Evolutionary conservation across 352 stramenopile genomes (phyloP).

Genomic region (Saprolegnia parasitica): DNA sequence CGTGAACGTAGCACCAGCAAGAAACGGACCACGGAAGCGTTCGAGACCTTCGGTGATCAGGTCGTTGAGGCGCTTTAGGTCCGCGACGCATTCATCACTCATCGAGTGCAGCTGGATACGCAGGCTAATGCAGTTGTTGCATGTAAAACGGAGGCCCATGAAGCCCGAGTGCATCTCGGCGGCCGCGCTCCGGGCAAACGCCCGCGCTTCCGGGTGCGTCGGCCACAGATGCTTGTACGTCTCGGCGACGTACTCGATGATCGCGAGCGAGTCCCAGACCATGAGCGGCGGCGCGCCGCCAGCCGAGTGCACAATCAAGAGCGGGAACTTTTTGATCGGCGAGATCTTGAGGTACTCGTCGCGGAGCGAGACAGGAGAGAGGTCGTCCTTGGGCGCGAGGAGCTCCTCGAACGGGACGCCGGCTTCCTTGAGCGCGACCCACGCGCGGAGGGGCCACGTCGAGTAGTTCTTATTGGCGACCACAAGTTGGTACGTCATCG

Average conservation of each 20-base stretch:
- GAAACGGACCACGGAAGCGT: not conserved
- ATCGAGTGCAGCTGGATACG: conserved; percentile 10
- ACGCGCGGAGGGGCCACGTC: conserved; percentile 16
- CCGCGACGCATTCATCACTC: not conserved
- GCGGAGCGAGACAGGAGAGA: not conserved
- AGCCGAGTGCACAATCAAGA: not conserved
- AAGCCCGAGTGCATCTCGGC: conserved; percentile 20
- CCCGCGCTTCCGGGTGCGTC: not conserved
- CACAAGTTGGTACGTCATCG: conserved; percentile 1
- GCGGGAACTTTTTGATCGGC: not conserved
- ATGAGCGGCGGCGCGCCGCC: not conserved
- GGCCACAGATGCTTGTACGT: not conserved
- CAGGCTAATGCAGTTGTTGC: not conserved
- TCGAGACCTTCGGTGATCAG: not conserved
- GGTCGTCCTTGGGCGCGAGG: conserved; percentile 1
- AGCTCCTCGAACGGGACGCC: conserved; percentile 7
- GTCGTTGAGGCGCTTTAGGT: not conserved
- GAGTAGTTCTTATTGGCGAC: conserved; percentile 18
- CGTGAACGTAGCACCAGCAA: conserved; percentile 14
- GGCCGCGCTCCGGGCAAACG: conserved; percentile 3
- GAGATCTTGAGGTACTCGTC: conserved; percentile 1
- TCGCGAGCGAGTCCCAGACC: conserved; percentile 8
- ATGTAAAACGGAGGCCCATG: not conserved
- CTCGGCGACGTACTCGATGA: not conserved
- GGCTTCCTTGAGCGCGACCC: not conserved